Evolutionary conservation across 768 basidiomycete genomes (phyloP).

Genomic region (Panaeolus cyanescens): DNA sequence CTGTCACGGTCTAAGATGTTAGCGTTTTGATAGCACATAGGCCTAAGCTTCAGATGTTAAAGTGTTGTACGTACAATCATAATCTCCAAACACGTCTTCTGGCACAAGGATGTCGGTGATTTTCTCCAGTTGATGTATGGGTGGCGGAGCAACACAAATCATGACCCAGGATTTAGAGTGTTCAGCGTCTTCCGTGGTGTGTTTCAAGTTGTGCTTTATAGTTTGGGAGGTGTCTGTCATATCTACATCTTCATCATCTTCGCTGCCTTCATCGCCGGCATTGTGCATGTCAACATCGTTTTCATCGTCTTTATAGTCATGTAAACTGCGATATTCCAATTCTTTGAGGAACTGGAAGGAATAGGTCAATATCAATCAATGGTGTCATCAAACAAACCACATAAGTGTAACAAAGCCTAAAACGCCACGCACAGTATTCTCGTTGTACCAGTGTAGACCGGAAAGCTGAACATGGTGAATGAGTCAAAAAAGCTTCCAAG

Average conservation of each 20-base stretch:
- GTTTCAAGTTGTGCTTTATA: not conserved
- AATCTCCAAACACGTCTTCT: not conserved
- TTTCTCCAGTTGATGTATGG: not conserved
- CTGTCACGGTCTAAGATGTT: not conserved
- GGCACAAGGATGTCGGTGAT: not conserved
- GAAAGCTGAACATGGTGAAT: not conserved
- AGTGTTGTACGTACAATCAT: not conserved
- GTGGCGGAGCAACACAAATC: not conserved
- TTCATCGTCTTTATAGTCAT: not conserved
- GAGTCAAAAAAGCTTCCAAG: not conserved
- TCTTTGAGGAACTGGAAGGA: not conserved
- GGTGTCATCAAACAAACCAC: too few relatives aligned
- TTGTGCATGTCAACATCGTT: not conserved
- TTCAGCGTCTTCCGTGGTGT: not conserved
- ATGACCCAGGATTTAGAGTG: not conserved
- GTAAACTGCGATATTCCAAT: not conserved
- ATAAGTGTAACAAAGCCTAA: not conserved
- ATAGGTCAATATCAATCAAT: too few relatives aligned
- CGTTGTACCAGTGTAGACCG: not conserved
- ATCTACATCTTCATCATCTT: too few relatives aligned
- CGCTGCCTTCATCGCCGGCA: too few relatives aligned
- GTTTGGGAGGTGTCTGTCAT: too few relatives aligned
- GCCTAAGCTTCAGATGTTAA: not conserved
- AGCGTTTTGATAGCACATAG: not conserved
- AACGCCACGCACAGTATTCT: not conserved